Conservation (phyloP, 192 early-diverging fungal genomes). For the Coemansia furcata region DNA sequence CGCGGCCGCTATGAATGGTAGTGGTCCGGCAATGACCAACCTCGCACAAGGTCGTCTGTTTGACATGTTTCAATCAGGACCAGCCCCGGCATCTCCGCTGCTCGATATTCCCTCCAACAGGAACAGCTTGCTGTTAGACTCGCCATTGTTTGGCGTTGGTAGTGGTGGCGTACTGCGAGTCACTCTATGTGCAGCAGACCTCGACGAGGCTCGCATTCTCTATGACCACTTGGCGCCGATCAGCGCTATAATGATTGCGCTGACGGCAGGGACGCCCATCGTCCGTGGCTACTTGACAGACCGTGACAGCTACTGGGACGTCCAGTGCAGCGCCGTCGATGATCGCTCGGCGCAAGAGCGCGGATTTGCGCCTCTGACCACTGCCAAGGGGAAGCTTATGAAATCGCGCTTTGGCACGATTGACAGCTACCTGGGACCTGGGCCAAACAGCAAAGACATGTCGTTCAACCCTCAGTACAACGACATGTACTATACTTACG, state of each 20-base stretch:
- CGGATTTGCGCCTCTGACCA: conserved; percentile 72
- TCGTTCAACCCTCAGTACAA: conserved; percentile 84
- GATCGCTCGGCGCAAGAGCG: conserved; percentile 91
- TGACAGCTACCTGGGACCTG: conserved; percentile 77
- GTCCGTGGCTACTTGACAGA: conserved; percentile 91
- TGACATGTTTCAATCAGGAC: not conserved
- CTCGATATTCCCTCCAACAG: conserved; percentile 26
- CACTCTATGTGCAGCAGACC: conserved; percentile 92
- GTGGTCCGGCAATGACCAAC: not conserved
- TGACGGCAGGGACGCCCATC: conserved; percentile 90
- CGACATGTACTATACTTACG: conserved; percentile 80
- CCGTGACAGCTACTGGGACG: conserved; percentile 97
- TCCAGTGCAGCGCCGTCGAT: conserved; percentile 88
- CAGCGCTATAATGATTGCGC: conserved; percentile 87
- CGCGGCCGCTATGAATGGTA: not conserved
- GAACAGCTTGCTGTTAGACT: conserved; percentile 91
- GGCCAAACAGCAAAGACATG: conserved; percentile 35
- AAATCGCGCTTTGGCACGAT: conserved; percentile 97
- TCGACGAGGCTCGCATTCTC: conserved; percentile 86
- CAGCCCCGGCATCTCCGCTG: not conserved
- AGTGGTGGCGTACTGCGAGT: conserved; percentile 90
- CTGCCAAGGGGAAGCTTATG: conserved; percentile 71
- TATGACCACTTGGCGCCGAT: conserved; percentile 94
- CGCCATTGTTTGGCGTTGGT: conserved; percentile 97
- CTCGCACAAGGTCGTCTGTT: not conserved